Conservation (phyloP, 345 rosid species). For the Populus euphratica region DNA sequence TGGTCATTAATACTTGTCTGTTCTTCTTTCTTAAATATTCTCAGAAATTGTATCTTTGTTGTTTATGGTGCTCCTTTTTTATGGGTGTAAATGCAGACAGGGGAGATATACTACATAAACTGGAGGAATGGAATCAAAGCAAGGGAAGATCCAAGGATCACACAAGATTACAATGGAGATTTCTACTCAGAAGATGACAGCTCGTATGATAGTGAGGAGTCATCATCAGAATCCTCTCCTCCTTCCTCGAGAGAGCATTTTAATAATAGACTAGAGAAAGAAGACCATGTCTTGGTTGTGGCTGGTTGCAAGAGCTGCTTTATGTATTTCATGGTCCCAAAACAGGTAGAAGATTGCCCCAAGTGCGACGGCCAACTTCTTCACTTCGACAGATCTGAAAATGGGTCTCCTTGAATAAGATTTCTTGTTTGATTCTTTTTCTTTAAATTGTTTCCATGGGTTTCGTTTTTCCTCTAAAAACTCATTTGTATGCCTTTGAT, state of each 20-base stretch:
- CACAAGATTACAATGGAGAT: conserved; percentile 34
- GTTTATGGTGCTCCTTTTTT: neutral
- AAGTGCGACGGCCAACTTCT: conserved; percentile 75
- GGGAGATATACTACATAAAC: conserved; percentile 80
- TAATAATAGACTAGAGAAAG: conserved; percentile 21
- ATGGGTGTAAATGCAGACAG: conserved; percentile 44
- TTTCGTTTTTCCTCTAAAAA: conserved; percentile 1
- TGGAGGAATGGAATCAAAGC: conserved; percentile 72
- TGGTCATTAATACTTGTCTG: neutral
- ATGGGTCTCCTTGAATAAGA: conserved; percentile 37
- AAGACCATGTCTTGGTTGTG: conserved; percentile 66
- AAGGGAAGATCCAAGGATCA: conserved; percentile 57
- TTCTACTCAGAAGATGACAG: conserved; percentile 49
- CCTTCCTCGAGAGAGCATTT: conserved; percentile 34
- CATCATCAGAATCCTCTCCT: conserved; percentile 64
- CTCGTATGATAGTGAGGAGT: conserved; percentile 68
- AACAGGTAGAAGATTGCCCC: conserved; percentile 73
- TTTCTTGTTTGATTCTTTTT: neutral
- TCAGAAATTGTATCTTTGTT: neutral
- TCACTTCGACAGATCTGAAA: conserved; percentile 64
- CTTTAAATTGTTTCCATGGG: neutral
- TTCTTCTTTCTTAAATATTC: neutral
- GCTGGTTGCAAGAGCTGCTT: conserved; percentile 94
- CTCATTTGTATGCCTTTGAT: conserved; percentile 21
- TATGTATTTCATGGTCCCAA: conserved; percentile 92